phyloP scores from a whole-genome alignment of 805 yeast genomes.

The Cyberlindnera mycetangii region DNA sequence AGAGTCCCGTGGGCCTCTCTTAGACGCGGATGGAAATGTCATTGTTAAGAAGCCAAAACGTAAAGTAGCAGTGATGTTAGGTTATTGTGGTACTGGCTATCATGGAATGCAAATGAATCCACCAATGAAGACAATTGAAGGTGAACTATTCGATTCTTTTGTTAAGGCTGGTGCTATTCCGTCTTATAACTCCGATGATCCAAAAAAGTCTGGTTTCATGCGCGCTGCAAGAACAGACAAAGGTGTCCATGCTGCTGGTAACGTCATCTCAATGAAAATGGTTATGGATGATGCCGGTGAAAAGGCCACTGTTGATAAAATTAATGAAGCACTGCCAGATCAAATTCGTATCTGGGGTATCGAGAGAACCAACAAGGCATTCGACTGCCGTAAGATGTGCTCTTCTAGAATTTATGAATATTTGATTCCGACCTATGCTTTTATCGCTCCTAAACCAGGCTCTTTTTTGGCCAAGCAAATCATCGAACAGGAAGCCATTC shows the following conservation, averaged over 20 bases:
- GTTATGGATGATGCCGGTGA: constrained; percentile 58
- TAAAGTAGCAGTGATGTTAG: constrained; percentile 86
- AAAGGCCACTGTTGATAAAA: constrained; percentile 54
- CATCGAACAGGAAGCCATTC: constrained; percentile 44
- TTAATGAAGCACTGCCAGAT: constrained; percentile 75
- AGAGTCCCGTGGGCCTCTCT: constrained; percentile 23
- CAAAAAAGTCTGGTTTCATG: constrained; percentile 84
- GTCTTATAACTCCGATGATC: constrained; percentile 80
- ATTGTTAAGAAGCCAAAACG: constrained; percentile 74
- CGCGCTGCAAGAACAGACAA: constrained; percentile 89
- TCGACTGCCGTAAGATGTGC: constrained; percentile 94
- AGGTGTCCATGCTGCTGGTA: constrained; percentile 98
- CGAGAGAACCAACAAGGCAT: constrained; percentile 82
- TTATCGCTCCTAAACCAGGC: constrained; percentile 85
- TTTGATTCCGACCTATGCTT: constrained; percentile 84
- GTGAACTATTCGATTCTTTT: constrained; percentile 80
- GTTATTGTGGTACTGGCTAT: constrained; percentile 95
- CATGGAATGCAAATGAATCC: constrained; percentile 96
- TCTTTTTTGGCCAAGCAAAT: constrained; percentile 63
- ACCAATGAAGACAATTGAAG: constrained; percentile 85
- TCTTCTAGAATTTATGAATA: constrained; percentile 95
- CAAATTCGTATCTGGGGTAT: constrained; percentile 93
- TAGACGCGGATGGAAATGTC: constrained; percentile 65
- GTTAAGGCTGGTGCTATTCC: constrained; percentile 86
- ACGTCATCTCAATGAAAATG: constrained; percentile 79